phyloP scores from a whole-genome alignment of 2,329 filamentous ascomycete species.

The Penicillium sp. region DNA sequence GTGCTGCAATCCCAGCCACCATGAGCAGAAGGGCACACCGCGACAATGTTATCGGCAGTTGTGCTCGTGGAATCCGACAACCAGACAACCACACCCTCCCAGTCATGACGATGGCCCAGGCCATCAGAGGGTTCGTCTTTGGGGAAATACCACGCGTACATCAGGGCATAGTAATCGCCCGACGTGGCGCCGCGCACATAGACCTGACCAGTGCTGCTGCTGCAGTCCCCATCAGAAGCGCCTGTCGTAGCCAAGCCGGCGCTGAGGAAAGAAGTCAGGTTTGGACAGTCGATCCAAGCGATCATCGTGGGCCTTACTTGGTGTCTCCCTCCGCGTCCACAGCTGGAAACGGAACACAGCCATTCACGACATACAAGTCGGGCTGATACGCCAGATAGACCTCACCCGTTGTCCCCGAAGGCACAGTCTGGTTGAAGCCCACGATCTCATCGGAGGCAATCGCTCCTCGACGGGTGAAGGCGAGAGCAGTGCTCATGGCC shows the following conservation, averaged over 20 bases:
- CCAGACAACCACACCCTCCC: slow-evolving; percentile 57
- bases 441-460: slow-evolving; percentile 51
- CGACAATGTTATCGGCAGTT: slow-evolving; percentile 43
- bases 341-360: slow-evolving; percentile 62
- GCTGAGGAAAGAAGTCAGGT: slow-evolving; percentile 30
- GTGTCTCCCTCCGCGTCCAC: slow-evolving; percentile 59
- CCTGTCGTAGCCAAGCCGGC: slow-evolving; percentile 47
- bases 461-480: slow-evolving; percentile 36
- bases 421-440: slow-evolving; percentile 55
- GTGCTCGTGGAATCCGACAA: slow-evolving; percentile 40
- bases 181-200: slow-evolving; percentile 48
- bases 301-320: slow-evolving; percentile 46
- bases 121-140: slow-evolving; percentile 48
- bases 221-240: slow-evolving; percentile 40
- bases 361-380: slow-evolving; percentile 54
- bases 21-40: slow-evolving; percentile 54
- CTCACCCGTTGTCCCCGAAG: slow-evolving; percentile 46
- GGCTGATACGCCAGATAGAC: slow-evolving; percentile 58
- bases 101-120: slow-evolving; percentile 55
- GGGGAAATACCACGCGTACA: slow-evolving; percentile 55
- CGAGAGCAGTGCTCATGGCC: not conserved
- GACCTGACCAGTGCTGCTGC: slow-evolving; percentile 50
- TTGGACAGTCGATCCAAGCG: not conserved
- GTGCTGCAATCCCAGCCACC: slow-evolving; percentile 49
- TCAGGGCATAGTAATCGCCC: slow-evolving; percentile 47